Evolutionary conservation across 345 rosid species (phyloP), one percentile per base, ranked within the genome.

Genomic region (Noccaea bulbosa): DNA sequence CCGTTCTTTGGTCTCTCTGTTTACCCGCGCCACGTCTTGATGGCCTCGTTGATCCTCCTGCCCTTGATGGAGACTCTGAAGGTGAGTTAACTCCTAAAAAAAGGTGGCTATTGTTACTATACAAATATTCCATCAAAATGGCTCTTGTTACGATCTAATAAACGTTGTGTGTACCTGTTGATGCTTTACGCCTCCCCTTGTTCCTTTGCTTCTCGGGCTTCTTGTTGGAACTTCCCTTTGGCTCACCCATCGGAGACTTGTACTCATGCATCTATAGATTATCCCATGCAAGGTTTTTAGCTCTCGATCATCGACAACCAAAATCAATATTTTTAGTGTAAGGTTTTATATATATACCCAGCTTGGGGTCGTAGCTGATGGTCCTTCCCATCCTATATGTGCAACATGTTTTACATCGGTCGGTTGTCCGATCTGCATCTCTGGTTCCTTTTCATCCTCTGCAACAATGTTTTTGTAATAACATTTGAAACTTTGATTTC

Each of bases 321-420:
- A 11, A 7, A 11, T 1, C 0, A 27, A 34, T 8, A 38, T 48
- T 24, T 27, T 5, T 20, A 54, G 12, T 16, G 33, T 12, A 11
- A 38, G 16, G 17, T 37, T 27, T 27, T 11, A 47, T 53, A 6
- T 12, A 53, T 22, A n/a, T 85, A 88, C 93, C 88, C 90, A 86
- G 80, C 86, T 86, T 14, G 90, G 93, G 7, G 82, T 74, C 16
- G 72, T 72, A 15, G 82, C 80, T 22, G 90, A 77, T 5, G 87
- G 88, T 4, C 84, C 93, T 62, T 93, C 97, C 91, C 89, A 86
- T 73, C 98, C 98, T 44, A 93, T 93, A 58, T 93, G 98, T 47
- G 98, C 92, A 11, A 93, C 97, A 67, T 93, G 98, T 83, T 93
- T 93, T 61, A 93, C 98, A 75, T 93, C 97, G 4, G 98, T 93